Percentiles rank a stretch among this genome's conserved stretches.
Evolutionary conservation across 495 filamentous ascomycete genomes (phyloP).

Genomic region (Aspergillus biplanus): DNA sequence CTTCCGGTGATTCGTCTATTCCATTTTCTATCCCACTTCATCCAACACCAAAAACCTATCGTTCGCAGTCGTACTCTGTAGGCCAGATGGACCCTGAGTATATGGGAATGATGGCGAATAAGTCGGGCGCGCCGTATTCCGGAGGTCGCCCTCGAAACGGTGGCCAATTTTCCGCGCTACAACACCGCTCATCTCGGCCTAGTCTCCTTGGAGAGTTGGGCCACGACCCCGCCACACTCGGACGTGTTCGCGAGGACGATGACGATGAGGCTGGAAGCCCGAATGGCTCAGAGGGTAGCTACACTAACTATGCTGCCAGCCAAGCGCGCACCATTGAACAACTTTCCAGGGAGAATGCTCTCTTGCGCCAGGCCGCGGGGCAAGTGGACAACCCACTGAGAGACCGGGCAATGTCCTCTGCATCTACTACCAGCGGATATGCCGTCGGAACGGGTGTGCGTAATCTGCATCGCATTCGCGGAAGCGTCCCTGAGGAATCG

Average conservation of each 20-base stretch:
- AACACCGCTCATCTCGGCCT: conserved; percentile 82
- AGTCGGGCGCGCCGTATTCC: conserved; percentile 45
- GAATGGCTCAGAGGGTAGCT: conserved; percentile 64
- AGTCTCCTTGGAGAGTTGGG: conserved; percentile 83
- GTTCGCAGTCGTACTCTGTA: conserved; percentile 96
- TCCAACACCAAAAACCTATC: conserved; percentile 88
- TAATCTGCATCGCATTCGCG: conserved; percentile 63
- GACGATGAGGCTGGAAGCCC: conserved; percentile 74
- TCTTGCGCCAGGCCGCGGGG: conserved; percentile 64
- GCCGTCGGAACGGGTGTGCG: conserved; percentile 55
- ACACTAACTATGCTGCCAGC: conserved; percentile 55
- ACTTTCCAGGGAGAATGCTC: conserved; percentile 71
- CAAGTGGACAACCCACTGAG: conserved; percentile 65
- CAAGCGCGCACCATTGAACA: conserved; percentile 73
- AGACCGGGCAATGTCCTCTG: conserved; percentile 61
- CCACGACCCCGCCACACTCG: conserved; percentile 69
- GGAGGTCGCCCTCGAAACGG: conserved; percentile 52
- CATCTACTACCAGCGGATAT: conserved; percentile 44
- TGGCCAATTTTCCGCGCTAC: conserved; percentile 65
- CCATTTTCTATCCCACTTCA: conserved; percentile 91
- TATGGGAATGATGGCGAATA: conserved; percentile 45
- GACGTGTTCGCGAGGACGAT: conserved; percentile 80
- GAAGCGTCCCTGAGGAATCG: conserved; percentile 68
- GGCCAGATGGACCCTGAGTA: conserved; percentile 83
- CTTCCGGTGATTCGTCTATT: conserved; percentile 63